These are phyloP conservation scores for Xylariaceae sp. DNA, from an alignment of 2,329 filamentous ascomycete genomes.

Conservation along the genomic window DNA sequence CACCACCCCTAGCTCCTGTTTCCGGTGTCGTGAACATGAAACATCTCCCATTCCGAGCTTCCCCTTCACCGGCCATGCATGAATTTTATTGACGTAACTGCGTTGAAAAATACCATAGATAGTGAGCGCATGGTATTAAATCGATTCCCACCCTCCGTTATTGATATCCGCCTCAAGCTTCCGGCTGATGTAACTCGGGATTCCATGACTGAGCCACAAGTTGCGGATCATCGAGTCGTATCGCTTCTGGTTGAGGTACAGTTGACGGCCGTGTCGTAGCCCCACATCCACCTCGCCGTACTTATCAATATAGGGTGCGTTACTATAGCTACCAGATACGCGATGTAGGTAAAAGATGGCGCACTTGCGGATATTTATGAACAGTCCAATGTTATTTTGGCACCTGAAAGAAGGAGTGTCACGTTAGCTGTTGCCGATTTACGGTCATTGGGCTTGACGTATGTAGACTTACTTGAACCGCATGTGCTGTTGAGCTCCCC, in stretches of 20 bases:
- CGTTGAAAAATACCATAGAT: neutral
- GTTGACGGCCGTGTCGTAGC: conserved; percentile 81
- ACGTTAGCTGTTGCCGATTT: conserved; percentile 30
- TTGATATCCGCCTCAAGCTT: conserved; percentile 96
- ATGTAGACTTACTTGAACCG: conserved; percentile 66
- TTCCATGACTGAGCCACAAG: conserved; percentile 83
- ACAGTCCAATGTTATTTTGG: conserved; percentile 87
- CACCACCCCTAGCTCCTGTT: no score
- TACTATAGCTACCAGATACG: conserved; percentile 79
- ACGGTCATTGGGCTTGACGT: neutral
- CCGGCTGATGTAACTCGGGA: conserved; percentile 87
- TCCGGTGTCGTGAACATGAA: no score
- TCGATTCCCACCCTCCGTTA: conserved; percentile 96
- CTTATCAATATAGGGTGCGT: conserved; percentile 92
- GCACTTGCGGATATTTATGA: conserved; percentile 97
- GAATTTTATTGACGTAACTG: neutral
- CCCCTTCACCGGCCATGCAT: neutral
- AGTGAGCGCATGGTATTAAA: conserved; percentile 43
- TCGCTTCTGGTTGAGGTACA: conserved; percentile 91
- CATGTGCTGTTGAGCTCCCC: conserved; percentile 91
- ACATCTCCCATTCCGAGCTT: no score
- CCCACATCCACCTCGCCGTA: conserved; percentile 97
- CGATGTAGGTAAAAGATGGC: conserved; percentile 87
- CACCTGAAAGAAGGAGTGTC: conserved; percentile 61
- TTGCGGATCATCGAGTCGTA: conserved; percentile 88